These are phyloP conservation scores for Pyrus pyrifolia DNA, from an alignment of 306 rosid species.

Conservation along the genomic window DNA sequence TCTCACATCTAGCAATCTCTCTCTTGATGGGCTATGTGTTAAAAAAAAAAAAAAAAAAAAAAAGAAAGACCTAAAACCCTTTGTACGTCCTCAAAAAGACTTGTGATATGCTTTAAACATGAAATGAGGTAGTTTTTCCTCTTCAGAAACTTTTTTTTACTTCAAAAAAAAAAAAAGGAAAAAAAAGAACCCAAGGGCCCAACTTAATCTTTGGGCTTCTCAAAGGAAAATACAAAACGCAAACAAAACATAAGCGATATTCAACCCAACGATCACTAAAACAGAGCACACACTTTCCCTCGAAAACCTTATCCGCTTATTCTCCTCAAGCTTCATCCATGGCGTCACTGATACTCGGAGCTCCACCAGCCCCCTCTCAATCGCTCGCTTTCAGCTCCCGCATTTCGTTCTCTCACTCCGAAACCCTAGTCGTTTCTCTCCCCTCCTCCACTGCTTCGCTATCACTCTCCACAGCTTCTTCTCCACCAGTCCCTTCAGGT, in stretches of 20 bases:
- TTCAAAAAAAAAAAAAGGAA: background rate
- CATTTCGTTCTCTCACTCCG: constrained; percentile 58
- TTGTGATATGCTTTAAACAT: no score
- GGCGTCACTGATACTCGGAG: constrained; percentile 64
- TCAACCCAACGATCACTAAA: background rate
- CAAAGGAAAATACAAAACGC: background rate
- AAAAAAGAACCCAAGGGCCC: background rate
- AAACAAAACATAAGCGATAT: background rate
- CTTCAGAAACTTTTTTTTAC: no score
- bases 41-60: fast-evolving
- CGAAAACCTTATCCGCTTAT: constrained; percentile 16
- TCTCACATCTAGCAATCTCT: no score
- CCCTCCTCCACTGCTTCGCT: constrained; percentile 23
- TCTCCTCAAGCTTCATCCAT: constrained; percentile 19
- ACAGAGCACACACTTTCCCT: background rate
- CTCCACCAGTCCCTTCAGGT: constrained; percentile 49
- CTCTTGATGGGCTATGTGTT: no score
- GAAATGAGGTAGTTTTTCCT: no score
- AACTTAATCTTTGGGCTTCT: background rate
- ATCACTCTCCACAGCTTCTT: constrained; percentile 25
- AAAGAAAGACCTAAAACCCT: no score
- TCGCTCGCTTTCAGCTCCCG: constrained; percentile 28
- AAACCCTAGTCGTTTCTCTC: constrained; percentile 39
- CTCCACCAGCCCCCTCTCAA: constrained; percentile 40
- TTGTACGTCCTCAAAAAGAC: no score